Base-by-base conservation (phyloP, 2,329 filamentous ascomycete species). In the Thielaviopsis populi region DNA sequence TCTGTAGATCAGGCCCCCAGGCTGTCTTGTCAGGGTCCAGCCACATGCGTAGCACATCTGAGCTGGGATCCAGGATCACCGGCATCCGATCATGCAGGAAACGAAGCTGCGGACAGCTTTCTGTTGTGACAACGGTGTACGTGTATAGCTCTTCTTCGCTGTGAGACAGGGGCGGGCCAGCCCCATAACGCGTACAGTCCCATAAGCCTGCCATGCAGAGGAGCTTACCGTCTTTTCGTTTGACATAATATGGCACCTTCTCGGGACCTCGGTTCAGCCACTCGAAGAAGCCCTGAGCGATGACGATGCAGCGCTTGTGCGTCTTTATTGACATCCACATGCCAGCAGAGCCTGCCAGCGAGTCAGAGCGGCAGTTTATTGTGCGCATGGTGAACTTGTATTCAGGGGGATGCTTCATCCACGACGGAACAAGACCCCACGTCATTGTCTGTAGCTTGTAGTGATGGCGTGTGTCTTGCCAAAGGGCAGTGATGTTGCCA, bases 51-150 rank as follows among this genome's bases (percentile, higher is more conserved):
- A 96, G 78, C 11, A 78, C 81, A 1, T 88, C 80, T 0, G 86
- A 89, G 3, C 84, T 84, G 3, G 88, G 84, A 5, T 96, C 85
- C 0, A 99, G 73, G 37, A 97, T 88, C 5, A 96, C 92, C 0
- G 94, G 94, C 94, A 99, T 99, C 17, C 94, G 85, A 70, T 95
- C 87, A 72, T 99, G 94, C 19, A 99, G 78, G 68, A 96, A 97
- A 33, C 79, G 84, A 59, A 97, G 78, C 72, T 92, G 87, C 67
- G 85, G 78, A 70, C 92, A 96, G 7, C 90, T 88, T 66, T 86
- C 82, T 1, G 92, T 97, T 0, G 94, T 99, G 72, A 97, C 92
- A 71, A 99, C 84, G 1, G 91, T 92, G 73, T 96, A 99, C 0
- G 90, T 95, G 72, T 92, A 96, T 4, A 84, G 75, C 72, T 86